Percentiles rank a stretch among this genome's conserved stretches.
Conservation (phyloP, 352 stramenopile species). For the Pythium phragmiticola region DNA sequence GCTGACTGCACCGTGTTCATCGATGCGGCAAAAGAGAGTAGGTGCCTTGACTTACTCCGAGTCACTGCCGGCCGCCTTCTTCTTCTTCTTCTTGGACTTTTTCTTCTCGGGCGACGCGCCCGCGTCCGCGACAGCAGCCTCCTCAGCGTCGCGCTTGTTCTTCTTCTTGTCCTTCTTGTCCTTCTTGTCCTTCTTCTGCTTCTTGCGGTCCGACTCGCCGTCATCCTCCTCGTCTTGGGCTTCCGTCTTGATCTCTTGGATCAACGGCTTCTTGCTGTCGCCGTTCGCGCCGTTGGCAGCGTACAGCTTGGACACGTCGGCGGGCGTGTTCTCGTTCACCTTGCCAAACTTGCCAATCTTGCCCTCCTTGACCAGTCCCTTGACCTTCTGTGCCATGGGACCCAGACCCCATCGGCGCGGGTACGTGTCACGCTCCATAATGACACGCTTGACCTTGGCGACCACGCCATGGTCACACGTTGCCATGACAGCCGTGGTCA, state of each 20-base stretch:
- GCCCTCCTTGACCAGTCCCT: constrained; percentile 95
- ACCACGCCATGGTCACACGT: constrained; percentile 99
- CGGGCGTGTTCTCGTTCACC: constrained; percentile 84
- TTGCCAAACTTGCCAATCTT: constrained; percentile 91
- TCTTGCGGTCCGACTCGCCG: constrained; percentile 47
- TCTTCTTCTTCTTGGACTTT: constrained; percentile 90
- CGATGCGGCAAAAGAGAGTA: not conserved
- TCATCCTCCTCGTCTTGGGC: constrained; percentile 38
- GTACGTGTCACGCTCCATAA: constrained; percentile 99
- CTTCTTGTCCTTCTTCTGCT: constrained; percentile 65
- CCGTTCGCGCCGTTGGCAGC: constrained; percentile 36
- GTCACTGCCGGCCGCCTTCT: constrained; percentile 68
- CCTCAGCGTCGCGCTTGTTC: constrained; percentile 73
- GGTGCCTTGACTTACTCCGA: constrained; percentile 49
- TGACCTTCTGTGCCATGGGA: constrained; percentile 99
- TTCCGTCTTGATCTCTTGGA: constrained; percentile 52
- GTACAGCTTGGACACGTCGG: constrained; percentile 78
- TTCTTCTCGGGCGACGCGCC: constrained; percentile 84
- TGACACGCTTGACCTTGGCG: constrained; percentile 99
- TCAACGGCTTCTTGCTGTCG: constrained; percentile 46
- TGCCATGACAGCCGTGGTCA: constrained; percentile 99
- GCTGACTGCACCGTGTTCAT: constrained; percentile 2
- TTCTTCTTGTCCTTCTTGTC: constrained; percentile 79
- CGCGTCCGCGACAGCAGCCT: constrained; percentile 37
- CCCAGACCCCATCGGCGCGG: constrained; percentile 98